Evolutionary conservation across 768 basidiomycete genomes (phyloP), one percentile per base, ranked within the genome.

Genomic region (Coprinopsis sp.): DNA sequence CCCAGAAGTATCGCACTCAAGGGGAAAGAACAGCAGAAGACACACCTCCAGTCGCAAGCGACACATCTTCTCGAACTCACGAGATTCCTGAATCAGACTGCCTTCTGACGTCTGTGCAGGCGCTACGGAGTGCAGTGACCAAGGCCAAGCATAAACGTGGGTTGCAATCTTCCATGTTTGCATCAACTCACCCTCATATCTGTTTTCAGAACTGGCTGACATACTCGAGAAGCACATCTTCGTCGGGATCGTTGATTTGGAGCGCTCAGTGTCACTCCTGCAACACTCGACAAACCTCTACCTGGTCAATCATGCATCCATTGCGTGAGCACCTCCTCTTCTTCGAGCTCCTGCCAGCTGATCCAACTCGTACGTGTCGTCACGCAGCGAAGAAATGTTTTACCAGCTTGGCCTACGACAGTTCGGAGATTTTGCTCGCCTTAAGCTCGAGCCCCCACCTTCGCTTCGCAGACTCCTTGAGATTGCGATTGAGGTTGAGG

Each of bases 391-490:
- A 58, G 92, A 96, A 55, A 72, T 96, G 27, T 95, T 98, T 63
- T 97, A 96, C 64, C 96, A 99, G 59, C 76, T 99, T 6, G 91
- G 81, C 2, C 66, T 98, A 22, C 75, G 90, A 14, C 95, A 98
- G 62, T 99, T 99, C 57, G 91, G 93, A 2, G 78, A 87, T 51
- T 78, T 87, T 51, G 75, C 78, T 50, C 74, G 81, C 18, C 66
- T 97, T 41, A 84, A 82, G 51, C 73, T 98, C 2, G 84, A 93
- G 28, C 94, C 95, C 1, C 71, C 94, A 2, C 91, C 92, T 0
- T 68, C 80, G 0, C 60, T 98, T 13, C 75, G 73, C 2, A 76
- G 76, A 10, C 69, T 98, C 41, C 58, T 99, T 11, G 70, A 78
- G 38, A 78, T 98, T 4, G 95, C 92, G 0, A 81, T 95, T 12